Conservation (phyloP, 2,329 filamentous ascomycete species). For the Amauroascus verrucosus region DNA sequence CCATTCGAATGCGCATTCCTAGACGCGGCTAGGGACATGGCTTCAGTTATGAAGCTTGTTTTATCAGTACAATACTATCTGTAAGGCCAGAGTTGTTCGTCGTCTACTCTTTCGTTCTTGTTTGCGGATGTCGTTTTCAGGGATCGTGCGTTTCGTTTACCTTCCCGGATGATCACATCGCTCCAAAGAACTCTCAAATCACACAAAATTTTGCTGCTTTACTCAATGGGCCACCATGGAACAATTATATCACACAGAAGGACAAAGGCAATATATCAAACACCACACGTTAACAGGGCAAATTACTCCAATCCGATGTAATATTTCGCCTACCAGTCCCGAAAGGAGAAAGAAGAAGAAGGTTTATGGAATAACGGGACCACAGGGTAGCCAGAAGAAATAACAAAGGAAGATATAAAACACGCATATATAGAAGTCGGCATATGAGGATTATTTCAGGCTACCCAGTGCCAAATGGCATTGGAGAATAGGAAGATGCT, state of each 20-base stretch:
- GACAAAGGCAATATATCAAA: not conserved
- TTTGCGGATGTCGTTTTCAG: no score
- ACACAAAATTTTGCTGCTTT: no score
- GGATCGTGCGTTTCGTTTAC: no score
- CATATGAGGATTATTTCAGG: not conserved
- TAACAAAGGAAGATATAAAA: not conserved
- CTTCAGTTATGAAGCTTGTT: no score
- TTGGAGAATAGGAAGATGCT: not conserved
- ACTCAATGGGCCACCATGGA: no score
- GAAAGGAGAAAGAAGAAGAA: not conserved
- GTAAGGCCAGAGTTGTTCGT: no score
- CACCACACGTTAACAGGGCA: not conserved
- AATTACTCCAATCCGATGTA: not conserved
- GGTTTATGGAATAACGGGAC: not conserved
- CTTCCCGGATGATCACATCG: no score
- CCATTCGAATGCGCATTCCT: no score
- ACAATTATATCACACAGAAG: not conserved
- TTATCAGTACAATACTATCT: no score
- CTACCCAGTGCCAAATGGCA: not conserved
- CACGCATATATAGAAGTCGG: not conserved
- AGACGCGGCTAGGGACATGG: no score
- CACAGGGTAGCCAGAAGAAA: not conserved
- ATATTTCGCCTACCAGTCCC: not conserved
- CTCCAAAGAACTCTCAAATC: no score
- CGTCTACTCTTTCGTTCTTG: no score